A percentile compares a stretch with the other conserved stretches of the same genome.
phyloP scores from a whole-genome alignment of 2,329 filamentous ascomycete genomes.

The Fusarium goolgardi region DNA sequence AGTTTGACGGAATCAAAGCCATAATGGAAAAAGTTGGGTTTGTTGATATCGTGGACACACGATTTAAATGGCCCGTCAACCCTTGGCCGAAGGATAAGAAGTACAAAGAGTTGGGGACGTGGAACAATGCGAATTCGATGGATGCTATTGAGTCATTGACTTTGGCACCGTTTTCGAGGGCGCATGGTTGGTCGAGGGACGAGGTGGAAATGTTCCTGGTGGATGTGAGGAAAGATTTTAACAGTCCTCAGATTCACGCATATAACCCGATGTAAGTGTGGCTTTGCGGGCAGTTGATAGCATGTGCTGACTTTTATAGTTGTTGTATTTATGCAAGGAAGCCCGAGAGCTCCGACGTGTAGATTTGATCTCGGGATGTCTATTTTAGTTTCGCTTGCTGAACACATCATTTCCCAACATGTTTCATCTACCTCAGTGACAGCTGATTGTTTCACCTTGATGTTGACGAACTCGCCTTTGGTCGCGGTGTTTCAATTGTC shows the following conservation, averaged over 20 bases:
- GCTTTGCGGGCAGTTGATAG: rapidly evolving
- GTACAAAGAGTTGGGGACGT: constrained; percentile 16
- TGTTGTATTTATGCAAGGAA: constrained; percentile 5
- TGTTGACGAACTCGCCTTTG: too few species aligned
- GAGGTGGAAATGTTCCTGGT: constrained; percentile 19
- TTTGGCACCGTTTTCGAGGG: constrained; percentile 17
- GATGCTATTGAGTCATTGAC: constrained; percentile 14
- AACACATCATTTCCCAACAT: too few species aligned
- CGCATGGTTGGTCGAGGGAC: constrained; percentile 23
- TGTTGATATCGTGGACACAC: neutral
- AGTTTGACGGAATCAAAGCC: constrained; percentile 5
- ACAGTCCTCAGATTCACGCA: constrained; percentile 15
- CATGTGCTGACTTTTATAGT: neutral
- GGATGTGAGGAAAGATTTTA: constrained; percentile 28
- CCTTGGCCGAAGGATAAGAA: constrained; percentile 27
- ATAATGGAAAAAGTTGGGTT: constrained; percentile 15
- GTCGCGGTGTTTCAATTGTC: too few species aligned
- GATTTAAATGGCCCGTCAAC: constrained; percentile 23
- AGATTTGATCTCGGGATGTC: rapidly evolving
- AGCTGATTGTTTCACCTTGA: too few species aligned
- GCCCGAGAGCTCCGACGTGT: neutral
- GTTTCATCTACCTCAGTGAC: too few species aligned
- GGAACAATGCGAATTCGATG: constrained; percentile 16
- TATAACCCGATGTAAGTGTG: constrained; percentile 30
- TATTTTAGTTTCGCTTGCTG: neutral